These are phyloP conservation scores for Prunus mume DNA, from an alignment of 306 rosid genomes.

Conservation along the genomic window DNA sequence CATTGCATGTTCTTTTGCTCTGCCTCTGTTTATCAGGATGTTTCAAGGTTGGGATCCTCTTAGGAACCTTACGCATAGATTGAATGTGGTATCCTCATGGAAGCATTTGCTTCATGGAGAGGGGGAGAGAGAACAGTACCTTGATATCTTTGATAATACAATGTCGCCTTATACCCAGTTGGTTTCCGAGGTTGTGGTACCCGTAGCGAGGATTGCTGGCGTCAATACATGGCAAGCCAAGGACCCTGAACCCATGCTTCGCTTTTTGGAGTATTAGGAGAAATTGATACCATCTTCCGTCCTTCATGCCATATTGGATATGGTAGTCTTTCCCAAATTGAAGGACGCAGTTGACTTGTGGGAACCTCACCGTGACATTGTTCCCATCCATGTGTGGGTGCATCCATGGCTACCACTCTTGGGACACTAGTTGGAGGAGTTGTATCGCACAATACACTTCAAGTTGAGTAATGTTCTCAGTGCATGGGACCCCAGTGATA, in stretches of 20 bases:
- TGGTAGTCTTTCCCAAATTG: constrained; percentile 72
- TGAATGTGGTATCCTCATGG: constrained; percentile 68
- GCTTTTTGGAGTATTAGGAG: constrained; percentile 80
- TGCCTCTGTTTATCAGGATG: constrained; percentile 72
- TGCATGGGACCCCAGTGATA: constrained; percentile 94
- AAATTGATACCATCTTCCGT: constrained; percentile 67
- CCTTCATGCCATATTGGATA: constrained; percentile 60
- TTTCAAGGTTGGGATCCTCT: constrained; percentile 96
- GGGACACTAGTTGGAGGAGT: constrained; percentile 72
- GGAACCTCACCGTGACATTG: constrained; percentile 88
- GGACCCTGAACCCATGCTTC: constrained; percentile 90
- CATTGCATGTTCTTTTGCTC: constrained; percentile 79
- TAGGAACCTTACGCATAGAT: constrained; percentile 62
- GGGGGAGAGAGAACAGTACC: constrained; percentile 18
- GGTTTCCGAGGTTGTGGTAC: constrained; percentile 83
- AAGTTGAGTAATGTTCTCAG: constrained; percentile 82
- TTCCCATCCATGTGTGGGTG: constrained; percentile 91
- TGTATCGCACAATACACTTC: constrained; percentile 68
- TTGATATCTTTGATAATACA: constrained; percentile 3
- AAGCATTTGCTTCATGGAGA: constrained; percentile 63
- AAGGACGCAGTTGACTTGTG: constrained; percentile 73
- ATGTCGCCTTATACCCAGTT: constrained; percentile 47
- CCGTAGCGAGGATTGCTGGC: constrained; percentile 81
- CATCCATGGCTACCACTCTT: constrained; percentile 94
- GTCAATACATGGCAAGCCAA: constrained; percentile 86